Base-by-base conservation (phyloP, 2,329 filamentous ascomycete species). In the Pseudogymnoascus sp. region DNA sequence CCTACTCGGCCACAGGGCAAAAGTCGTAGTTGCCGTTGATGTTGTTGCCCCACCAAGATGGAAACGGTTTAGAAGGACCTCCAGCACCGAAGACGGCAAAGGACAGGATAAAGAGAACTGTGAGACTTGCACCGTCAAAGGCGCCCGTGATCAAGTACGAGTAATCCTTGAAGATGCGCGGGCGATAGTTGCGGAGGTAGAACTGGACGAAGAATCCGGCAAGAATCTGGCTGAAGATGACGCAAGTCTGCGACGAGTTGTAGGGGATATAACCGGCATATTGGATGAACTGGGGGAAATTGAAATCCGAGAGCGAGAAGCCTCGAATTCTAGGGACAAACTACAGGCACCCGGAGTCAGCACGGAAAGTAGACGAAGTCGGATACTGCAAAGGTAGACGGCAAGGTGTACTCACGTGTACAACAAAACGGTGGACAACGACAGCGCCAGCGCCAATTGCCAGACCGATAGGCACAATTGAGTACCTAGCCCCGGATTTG, bases 241-340 rank as follows among this genome's bases (percentile, higher is more conserved):
- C 79, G 64, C 82, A 84, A 1, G 83, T 84, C 69, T 84, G 82
- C 0, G 78, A 80, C 45, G 75, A 71, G 69, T 83, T 82, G 72
- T 82, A 83, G 0, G 82, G 81, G 61, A 84, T 80, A 61, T 75
- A 83, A 12, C 81, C 82, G 7, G 80, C 78, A 62, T 77, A 83
- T 66, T 83, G 80, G 61, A 84, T 78, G 62, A 83, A 78, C 65
- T 83, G 81, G 0, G 82, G 76, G 61, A 83, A 67, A 67, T 84
- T 84, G 71, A 83, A 71, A 11, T 81, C 77, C 2, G 65, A 63
- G 1, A 78, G 64, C 0, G 75, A 70, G 59, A 82, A 76, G 12
- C 69, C 69, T 5, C 74, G 70, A 62, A 83, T 75, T 45, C 75
- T 80, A 23, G 81, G 81, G 2, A 77, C 63, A 62, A 82, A 79